Base-by-base conservation (phyloP, 192 early-diverging fungal genomes). In the Coemansia sp. region DNA sequence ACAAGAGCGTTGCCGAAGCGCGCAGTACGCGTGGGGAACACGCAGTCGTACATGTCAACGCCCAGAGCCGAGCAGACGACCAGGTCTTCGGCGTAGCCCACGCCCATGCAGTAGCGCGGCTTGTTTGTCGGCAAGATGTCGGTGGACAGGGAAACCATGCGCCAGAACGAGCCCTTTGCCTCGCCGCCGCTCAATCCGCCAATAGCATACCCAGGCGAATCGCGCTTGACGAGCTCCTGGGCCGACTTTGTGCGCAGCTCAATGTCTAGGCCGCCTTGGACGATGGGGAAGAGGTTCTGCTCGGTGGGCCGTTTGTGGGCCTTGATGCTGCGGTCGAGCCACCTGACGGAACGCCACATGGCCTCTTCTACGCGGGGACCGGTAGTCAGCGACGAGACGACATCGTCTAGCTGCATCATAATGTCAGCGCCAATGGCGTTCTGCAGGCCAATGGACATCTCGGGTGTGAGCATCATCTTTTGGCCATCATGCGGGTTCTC, bases 321-420 rank as follows among this genome's bases (percentile, higher is more conserved):
- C 58, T 78, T 83, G 47, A 93, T 90, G 59, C 93, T 88, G 68
- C 93, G 83, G 75, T 94, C 93, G 45, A 94, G 80, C 93, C 93
- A 94, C 41, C 93, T 87, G 53, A 94, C 88, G 21, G 91, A 92
- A 72, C 93, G 84, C 85, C 85, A 86, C 93, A 94, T 94, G 39
- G 93, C 93, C 72, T 94, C 93, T 68, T 93, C 93, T 2, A 94
- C 90, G 57, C 93, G 85, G 13, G 89, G 85, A 3, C 93, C 91
- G 11, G 87, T 90, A 1, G 88, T 89, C 48, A 94, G 68, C 45
- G 91, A 92, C 3, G 91, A 92, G 3, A 94, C 90, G 3, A 94
- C 93, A 72, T 94, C 93, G 66, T 94, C 93, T 65, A 94, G 76
- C 69, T 94, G 93, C 93, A 94, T 94, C 85, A 94, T 92, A 20